Evolutionary conservation across 106 monocot species (phyloP), one percentile per base, ranked within the genome.

Genomic region (Dioscorea zingiberensis): DNA sequence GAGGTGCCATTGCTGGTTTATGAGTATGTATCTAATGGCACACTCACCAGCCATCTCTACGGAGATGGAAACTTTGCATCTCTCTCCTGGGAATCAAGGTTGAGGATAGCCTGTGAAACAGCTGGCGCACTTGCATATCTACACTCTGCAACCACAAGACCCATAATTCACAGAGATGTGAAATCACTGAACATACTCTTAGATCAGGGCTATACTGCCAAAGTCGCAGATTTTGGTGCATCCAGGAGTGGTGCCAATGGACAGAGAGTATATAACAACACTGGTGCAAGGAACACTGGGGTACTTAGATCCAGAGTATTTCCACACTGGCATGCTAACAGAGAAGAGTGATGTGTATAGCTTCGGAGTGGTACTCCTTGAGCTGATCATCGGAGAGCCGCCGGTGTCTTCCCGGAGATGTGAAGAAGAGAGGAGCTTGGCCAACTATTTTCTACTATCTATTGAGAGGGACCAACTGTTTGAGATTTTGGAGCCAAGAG

Each of bases 321-420:
- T 80, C 64, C 45, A 58, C 48, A 74, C 48, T 4, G 58, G 73
- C 8, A 17, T 27, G 46, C 44, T 85, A 11, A 85, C 73, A 2
- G 71, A 80, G 14, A 74, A 80, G 72, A 78, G 85, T 22, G 85
- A 85, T 69, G 85, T 81, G 1, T 85, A 85, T 18, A 75, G 85
- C 27, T 85, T 85, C 18, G 85, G 85, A 4, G 81, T 85, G 4
- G 78, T 85, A 27, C 74, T 85, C 7, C 66, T 29, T 2, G 85
- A 81, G 80, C 77, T 85, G 12, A 21, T 85, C 23, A 81, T 71
- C 3, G 53, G 77, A 21, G 55, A 85, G 74, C 74, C 26, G 54
- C 78, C 85, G 0, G 62, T 78, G 6, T 85, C 81, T 1, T 25
- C 27, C 9, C 2, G 3, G 9, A 55, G 73, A 27, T 5, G 60